Conservation (phyloP, 139 green algal species). For the Desmodesmus armatus region DNA sequence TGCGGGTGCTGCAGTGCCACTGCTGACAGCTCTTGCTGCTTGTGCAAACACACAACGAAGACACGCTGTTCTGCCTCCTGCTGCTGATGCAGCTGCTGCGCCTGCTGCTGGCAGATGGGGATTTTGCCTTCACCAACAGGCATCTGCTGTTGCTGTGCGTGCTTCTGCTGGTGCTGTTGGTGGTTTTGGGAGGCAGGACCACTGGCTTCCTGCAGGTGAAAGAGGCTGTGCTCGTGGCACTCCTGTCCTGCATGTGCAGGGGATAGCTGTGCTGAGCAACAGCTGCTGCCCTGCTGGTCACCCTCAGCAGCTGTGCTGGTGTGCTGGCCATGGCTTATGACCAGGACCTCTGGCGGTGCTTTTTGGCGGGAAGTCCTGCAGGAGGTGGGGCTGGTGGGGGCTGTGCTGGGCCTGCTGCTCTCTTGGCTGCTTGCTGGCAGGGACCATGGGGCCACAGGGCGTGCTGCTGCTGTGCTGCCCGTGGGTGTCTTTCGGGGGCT, state of each 20-base stretch:
- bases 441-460: too few species aligned
- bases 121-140: neutral
- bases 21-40: neutral
- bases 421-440: too few species aligned
- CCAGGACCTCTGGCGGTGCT: neutral
- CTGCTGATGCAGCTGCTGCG: constrained; percentile 5
- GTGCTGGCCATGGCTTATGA: neutral
- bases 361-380: neutral
- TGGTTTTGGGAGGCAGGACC: too few species aligned
- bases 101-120: neutral
- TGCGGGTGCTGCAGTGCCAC: neutral
- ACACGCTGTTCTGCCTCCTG: neutral
- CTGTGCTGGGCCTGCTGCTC: neutral
- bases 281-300: neutral
- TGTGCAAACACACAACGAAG: neutral
- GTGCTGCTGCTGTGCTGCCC: too few species aligned
- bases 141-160: neutral
- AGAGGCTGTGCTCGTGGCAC: neutral
- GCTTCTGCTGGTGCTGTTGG: neutral
- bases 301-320: neutral
- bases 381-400: neutral
- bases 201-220: neutral
- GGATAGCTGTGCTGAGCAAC: neutral
- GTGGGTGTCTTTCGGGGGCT: too few species aligned
- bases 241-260: neutral